phyloP scores from a whole-genome alignment of 352 stramenopile genomes.

The Phytophthora meadii region DNA sequence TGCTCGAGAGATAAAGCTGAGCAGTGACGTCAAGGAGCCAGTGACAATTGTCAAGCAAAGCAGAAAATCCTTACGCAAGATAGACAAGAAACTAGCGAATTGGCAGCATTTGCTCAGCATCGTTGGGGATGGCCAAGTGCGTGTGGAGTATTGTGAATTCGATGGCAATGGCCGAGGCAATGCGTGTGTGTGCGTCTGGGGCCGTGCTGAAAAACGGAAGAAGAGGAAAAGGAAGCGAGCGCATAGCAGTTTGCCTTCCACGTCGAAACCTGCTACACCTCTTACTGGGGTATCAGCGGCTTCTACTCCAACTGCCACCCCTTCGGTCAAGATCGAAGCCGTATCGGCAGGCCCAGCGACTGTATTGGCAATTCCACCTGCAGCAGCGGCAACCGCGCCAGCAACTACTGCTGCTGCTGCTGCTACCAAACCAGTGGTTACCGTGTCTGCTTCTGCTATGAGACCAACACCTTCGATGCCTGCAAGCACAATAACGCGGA shows the following conservation, averaged over 20 bases:
- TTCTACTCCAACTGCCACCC: slow-evolving; percentile 9
- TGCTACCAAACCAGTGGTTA: not conserved
- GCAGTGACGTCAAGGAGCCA: slow-evolving; percentile 16
- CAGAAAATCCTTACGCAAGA: slow-evolving; percentile 18
- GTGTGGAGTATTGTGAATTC: slow-evolving; percentile 74
- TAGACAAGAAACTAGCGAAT: slow-evolving; percentile 33
- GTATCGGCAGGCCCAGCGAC: not conserved
- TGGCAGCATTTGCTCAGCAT: slow-evolving; percentile 77
- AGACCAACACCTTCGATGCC: not conserved
- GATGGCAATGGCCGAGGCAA: slow-evolving; percentile 71
- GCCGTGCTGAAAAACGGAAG: slow-evolving; percentile 38
- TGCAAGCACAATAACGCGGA: slow-evolving; percentile 10
- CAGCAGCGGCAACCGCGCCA: not conserved
- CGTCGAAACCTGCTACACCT: slow-evolving; percentile 6
- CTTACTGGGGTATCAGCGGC: slow-evolving; percentile 4
- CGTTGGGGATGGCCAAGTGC: slow-evolving; percentile 46
- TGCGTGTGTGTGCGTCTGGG: slow-evolving; percentile 67
- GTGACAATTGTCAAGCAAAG: slow-evolving; percentile 21
- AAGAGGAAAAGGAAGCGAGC: slow-evolving; percentile 23
- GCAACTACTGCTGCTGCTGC: not conserved
- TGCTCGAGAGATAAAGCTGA: slow-evolving; percentile 25
- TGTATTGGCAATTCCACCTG: too few relatives aligned
- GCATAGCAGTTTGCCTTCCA: not conserved
- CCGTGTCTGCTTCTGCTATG: not conserved
- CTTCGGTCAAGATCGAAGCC: not conserved